Evolutionary conservation across 2,329 filamentous ascomycete genomes (phyloP).

Genomic region (Monascus ruber): DNA sequence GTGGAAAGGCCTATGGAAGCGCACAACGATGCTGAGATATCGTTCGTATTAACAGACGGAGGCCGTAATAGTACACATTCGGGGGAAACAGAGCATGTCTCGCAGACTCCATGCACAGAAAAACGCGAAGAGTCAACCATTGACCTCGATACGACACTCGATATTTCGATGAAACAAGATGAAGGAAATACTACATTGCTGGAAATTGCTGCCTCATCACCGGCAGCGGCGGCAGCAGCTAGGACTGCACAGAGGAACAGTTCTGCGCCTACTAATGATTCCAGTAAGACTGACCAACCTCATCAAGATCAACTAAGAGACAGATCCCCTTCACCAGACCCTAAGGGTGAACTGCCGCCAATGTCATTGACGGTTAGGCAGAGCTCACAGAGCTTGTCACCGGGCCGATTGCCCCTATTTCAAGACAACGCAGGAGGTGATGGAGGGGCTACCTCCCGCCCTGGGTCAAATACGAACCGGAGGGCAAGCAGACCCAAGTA

Average conservation of each 20-base stretch:
- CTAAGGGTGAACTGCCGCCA: constrained; percentile 15
- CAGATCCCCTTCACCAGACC: constrained; percentile 10
- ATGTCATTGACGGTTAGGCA: constrained; percentile 15
- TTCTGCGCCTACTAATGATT: constrained; percentile 10
- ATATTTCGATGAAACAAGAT: constrained; percentile 8
- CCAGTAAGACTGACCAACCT: not conserved
- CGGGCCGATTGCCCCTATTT: constrained; percentile 14
- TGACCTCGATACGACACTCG: constrained; percentile 11
- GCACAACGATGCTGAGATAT: not conserved
- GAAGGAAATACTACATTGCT: constrained; percentile 26
- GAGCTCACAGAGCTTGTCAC: constrained; percentile 17
- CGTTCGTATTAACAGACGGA: not conserved
- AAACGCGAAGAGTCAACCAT: constrained; percentile 7
- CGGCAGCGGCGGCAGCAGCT: constrained; percentile 32
- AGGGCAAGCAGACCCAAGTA: constrained; percentile 43
- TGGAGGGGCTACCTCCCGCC: constrained; percentile 9
- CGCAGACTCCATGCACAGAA: constrained; percentile 8
- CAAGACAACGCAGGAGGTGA: constrained; percentile 15
- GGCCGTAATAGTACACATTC: constrained; percentile 7
- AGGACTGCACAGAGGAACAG: constrained; percentile 30
- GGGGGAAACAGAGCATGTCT: constrained; percentile 9
- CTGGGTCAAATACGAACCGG: constrained; percentile 12
- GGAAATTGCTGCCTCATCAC: constrained; percentile 34
- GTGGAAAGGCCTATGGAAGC: constrained; percentile 4
- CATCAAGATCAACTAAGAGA: constrained; percentile 9